Base-by-base conservation (phyloP, 176 grass and related monocot species). In the maize (Zea mays) region DNA sequence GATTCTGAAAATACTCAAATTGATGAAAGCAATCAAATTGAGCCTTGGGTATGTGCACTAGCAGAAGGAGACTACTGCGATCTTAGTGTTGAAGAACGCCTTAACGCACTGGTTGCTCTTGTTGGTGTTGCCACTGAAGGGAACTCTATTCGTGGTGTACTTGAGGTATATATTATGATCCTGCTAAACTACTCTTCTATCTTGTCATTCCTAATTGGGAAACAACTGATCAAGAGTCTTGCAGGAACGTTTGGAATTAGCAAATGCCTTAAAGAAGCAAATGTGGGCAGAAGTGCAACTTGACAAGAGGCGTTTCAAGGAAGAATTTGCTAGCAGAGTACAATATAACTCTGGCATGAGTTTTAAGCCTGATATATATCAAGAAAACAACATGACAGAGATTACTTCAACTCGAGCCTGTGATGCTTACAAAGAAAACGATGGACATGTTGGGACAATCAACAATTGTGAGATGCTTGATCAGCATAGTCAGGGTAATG, bases 251-350 rank as follows among this genome's bases (percentile, higher is more conserved):
- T 87, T 99, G 77, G 96, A 95, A 83, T 86, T 86, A 77, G 96
- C 96, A 51, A 99, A 90, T 88, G 83, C 96, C 67, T 84, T 99
- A 72, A 99, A 95, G 78, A 99, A 99, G 78, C 96, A 99, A 86
- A 93, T 99, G 90, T 95, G 87, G 92, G 87, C 89, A 7, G 96
- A 99, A 63, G 96, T 87, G 80, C 96, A 99, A 71, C 81, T 85
- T 62, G 96, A 95, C 77, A 99, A 90, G 83, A 94, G 85, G 49
- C 96, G 92, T 75, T 88, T 82, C 64, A 99, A 83, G 69, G 96
- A 92, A 86, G 96, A 99, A 59, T 88, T 86, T 90, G 72, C 77
- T 71, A 85, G 54, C 72, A 90, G 63, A 88, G 21, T 81, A 72
- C 96, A 92, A 74, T 92, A 77, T 62, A 88, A 82, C 88, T 85